phyloP scores from a whole-genome alignment of 2,329 filamentous ascomycete genomes.

The Phialocephala subalpina region DNA sequence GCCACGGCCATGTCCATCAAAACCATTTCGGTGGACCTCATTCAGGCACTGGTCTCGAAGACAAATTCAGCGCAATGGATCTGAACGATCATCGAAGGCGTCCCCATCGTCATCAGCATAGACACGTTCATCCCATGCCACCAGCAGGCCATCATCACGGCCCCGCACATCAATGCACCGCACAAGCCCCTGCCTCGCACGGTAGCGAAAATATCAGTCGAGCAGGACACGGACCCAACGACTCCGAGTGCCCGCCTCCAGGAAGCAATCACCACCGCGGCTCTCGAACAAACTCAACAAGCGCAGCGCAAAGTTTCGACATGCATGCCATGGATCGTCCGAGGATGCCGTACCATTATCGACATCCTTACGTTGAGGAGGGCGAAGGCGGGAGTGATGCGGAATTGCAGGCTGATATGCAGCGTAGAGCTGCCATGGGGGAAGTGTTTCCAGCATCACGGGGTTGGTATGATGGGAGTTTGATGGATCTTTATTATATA shows the following conservation, averaged over 20 bases:
- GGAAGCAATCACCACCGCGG: not conserved
- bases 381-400: slow-evolving; percentile 31
- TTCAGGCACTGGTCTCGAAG: not conserved
- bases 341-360: slow-evolving; percentile 31
- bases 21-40: not conserved
- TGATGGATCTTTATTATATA: not conserved
- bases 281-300: not conserved
- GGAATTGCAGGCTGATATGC: not conserved
- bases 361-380: slow-evolving; percentile 35
- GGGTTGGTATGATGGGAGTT: not conserved
- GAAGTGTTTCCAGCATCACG: slow-evolving; percentile 1
- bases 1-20: no score
- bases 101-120: not conserved
- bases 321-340: slow-evolving; percentile 24
- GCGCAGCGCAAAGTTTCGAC: slow-evolving; percentile 18
- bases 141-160: not conserved
- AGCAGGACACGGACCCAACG: not conserved
- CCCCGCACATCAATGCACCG: not conserved
- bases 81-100: not conserved
- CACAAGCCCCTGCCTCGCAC: not conserved
- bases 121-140: not conserved
- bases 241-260: not conserved
- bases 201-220: not conserved
- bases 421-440: slow-evolving; percentile 13
- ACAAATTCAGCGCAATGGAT: not conserved